phyloP scores from a whole-genome alignment of 2,329 filamentous ascomycete species.

The Immersiporthe knoxdaviesiana region DNA sequence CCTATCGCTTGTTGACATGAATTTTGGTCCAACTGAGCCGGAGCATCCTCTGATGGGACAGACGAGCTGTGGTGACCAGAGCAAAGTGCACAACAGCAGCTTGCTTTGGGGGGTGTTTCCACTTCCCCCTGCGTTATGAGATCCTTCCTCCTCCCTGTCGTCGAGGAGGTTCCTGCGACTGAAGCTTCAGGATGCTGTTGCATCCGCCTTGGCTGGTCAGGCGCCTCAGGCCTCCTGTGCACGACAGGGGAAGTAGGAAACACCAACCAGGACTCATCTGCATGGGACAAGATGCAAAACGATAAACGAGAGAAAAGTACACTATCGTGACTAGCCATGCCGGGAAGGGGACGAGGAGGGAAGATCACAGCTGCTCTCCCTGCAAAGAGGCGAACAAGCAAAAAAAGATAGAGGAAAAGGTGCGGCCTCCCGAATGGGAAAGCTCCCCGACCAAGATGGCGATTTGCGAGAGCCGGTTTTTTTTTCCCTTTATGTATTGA shows the following conservation, averaged over 20 bases:
- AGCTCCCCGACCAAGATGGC: neutral
- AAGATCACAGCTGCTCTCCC: neutral
- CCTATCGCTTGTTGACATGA: neutral
- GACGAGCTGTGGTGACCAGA: neutral
- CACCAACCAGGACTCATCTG: neutral
- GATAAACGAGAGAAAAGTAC: neutral
- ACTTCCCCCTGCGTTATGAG: neutral
- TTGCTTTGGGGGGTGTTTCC: neutral
- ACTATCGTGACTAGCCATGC: no score
- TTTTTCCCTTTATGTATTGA: neutral
- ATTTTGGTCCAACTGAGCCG: neutral
- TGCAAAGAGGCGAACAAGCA: neutral
- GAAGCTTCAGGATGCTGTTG: neutral
- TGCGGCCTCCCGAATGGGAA: neutral
- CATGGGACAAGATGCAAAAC: neutral
- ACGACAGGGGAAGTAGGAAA: neutral
- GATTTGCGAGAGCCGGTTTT: neutral
- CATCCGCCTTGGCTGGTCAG: neutral
- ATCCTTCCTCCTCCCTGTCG: neutral
- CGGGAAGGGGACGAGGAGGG: neutral
- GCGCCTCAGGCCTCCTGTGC: neutral
- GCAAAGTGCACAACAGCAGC: neutral
- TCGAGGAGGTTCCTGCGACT: neutral
- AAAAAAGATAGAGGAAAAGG: neutral
- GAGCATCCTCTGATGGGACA: neutral